phyloP scores from a whole-genome alignment of 352 stramenopile species.

The Phytopythium cucurbitacearum region DNA sequence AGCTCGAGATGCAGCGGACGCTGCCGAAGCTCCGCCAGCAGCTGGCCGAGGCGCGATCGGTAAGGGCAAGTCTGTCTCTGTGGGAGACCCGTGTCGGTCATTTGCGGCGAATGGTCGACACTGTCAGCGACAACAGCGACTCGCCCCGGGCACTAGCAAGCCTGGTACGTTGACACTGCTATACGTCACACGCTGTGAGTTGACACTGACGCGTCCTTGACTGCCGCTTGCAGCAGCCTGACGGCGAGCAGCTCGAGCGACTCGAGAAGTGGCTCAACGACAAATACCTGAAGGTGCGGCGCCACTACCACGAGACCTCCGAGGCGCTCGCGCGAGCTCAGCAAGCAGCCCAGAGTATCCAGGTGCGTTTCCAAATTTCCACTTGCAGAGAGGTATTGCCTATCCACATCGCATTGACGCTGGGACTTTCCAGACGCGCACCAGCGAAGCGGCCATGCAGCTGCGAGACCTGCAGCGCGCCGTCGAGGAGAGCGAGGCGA shows the following conservation, averaged over 20 bases:
- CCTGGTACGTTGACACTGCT: too few species aligned
- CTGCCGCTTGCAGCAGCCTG: neutral
- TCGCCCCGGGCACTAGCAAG: too few species aligned
- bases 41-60: neutral
- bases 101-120: neutral
- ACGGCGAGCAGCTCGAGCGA: conserved; percentile 16
- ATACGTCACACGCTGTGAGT: too few species aligned
- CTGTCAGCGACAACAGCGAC: too few species aligned
- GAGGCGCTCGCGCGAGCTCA: conserved; percentile 10
- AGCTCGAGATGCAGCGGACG: conserved; percentile 29
- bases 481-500: conserved; percentile 4
- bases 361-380: conserved; percentile 10
- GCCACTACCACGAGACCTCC: conserved; percentile 24
- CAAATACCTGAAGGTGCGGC: conserved; percentile 13
- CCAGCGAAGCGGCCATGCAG: conserved; percentile 10
- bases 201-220: too few species aligned
- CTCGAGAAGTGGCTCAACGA: conserved; percentile 38
- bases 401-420: neutral
- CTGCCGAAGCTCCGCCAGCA: conserved; percentile 27
- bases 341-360: conserved; percentile 8
- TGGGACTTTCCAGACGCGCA: conserved; percentile 2
- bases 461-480: conserved; percentile 18
- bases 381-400: neutral
- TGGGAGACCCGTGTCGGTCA: conserved; percentile 1
- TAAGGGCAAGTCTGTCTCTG: neutral